Percentiles rank a stretch among this genome's conserved stretches.
These are phyloP conservation scores for Elymus sibiricus DNA, from an alignment of 176 grass and related monocot species.

Conservation along the genomic window DNA sequence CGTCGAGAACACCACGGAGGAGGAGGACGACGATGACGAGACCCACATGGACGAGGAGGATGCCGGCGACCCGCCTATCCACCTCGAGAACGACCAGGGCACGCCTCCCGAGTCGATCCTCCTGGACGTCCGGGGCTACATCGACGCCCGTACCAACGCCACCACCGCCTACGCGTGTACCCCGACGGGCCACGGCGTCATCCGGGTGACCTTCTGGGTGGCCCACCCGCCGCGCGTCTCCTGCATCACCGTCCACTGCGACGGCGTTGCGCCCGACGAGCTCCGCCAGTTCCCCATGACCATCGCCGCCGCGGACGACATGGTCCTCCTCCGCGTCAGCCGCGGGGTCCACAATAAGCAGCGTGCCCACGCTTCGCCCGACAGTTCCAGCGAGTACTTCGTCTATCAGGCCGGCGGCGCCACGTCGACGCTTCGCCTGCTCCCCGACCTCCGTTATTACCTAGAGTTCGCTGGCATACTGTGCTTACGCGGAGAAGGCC, in stretches of 20 bases:
- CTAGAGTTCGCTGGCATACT: not conserved
- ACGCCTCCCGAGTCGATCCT: not conserved
- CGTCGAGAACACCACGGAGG: not conserved
- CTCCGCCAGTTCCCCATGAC: not conserved
- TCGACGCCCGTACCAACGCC: not conserved
- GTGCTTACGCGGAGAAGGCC: not conserved
- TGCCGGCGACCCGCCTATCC: not conserved
- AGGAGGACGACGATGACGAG: not conserved
- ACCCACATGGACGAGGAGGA: not conserved
- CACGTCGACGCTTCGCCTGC: not conserved
- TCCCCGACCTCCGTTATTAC: not conserved
- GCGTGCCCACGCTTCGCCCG: too few species aligned
- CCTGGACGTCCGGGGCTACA: not conserved
- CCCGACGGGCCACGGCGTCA: not conserved
- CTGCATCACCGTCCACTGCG: not conserved
- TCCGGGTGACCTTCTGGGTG: not conserved
- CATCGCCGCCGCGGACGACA: not conserved
- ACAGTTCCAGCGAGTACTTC: not conserved
- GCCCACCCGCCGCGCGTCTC: not conserved
- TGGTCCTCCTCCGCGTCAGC: not conserved
- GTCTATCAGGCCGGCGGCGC: not conserved
- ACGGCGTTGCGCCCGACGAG: not conserved
- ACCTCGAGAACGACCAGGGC: not conserved
- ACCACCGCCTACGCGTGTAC: not conserved
- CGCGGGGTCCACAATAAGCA: too few species aligned